Evolutionary conservation across 2,329 filamentous ascomycete species (phyloP), one percentile per base, ranked within the genome.

Genomic region (Beauveria varroae): DNA sequence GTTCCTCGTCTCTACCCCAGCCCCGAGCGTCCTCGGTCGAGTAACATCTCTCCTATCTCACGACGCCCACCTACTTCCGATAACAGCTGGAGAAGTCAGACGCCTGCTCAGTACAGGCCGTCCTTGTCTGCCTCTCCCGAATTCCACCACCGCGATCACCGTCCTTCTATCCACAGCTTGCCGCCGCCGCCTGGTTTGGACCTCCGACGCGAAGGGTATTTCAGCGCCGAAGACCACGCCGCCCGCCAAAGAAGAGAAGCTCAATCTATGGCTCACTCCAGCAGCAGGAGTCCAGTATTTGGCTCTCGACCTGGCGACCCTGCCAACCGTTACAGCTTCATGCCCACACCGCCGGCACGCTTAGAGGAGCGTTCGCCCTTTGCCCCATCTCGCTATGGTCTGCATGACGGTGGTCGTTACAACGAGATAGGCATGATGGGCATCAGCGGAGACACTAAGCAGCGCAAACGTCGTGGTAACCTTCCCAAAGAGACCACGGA

Each of bases 401-500:
- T 60, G 43, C 78, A 76, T 57, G 75, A 73, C 18, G 76, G 75
- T 63, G 72, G 76, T 65, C 74, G 76, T 14, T 75, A 75, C 24
- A 72, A 72, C 18, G 76, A 79, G 3, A 70, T 76, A 55, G 72
- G 75, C 24, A 65, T 69, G 9, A 66, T 74, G 63, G 71, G 70
- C 8, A 66, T 74, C 59, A 71, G 70, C 20, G 74, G 71, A 2
- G 81, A 83, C 61, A 75, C 69, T 62, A 84, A 81, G 70, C 79
- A 79, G 65, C 76, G 84, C 37, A 87, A 85, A 71, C 81, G 91
- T 57, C 82, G 92, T 44, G 92, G 92, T 1, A 96, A 96, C 69
- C 79, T 96, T 3, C 92, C 92, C n/a, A 96, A 96, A 70, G 89
- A 92, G 60, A 90, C 91, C 0, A 96, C 91, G 0, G 89, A 93